Evolutionary conservation across 352 stramenopile species (phyloP), one percentile per base, ranked within the genome.

Genomic region (Phytopythium aichiense): DNA sequence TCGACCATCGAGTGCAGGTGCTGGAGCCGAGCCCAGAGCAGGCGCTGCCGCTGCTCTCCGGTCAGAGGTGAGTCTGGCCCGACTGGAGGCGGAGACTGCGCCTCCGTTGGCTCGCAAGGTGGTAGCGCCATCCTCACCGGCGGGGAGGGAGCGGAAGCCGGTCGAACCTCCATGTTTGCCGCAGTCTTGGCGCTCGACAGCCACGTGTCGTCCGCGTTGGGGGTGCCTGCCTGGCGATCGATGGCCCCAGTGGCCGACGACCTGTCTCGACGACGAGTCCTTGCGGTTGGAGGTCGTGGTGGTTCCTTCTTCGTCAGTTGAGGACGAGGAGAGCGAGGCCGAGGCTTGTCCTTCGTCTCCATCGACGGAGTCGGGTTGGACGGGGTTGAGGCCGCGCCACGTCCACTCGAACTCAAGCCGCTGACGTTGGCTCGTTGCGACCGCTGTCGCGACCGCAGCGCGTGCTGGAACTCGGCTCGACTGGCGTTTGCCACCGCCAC

Each of bases 401-500:
- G 15, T 2, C 8, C 31, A 22, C 8, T 25, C 13, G 25, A 31
- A 15, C 49, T 55, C 25, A 31, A n/a, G 16, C 7, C 31, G 49
- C 49, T 55, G 16, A 15, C 6, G 31, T 31, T 55, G 7, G 49
- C 2, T 4, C 49, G 33, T 31, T n/a, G 5, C 7, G 13, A 22
- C 13, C 49, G 49, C 28, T 12, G 13, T 40, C 28, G 25, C 7
- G n/a, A 20, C 2, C 38, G 52, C 7, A 22, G 2, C 6, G 52
- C 52, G 20, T 15, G 38, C 22, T 59, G 38, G 22, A 50, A 59
- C 22, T 50, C 38, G 4, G 4, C 7, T 6, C 54, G 54, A 9
- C 68, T 63, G 0, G 65, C 69, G 54, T 80, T 78, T 23, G 74
- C 74, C 11, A 58, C 60, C 22, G 71, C 68, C 54, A 83, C 72